Evolutionary conservation across 2,329 filamentous ascomycete genomes (phyloP).

Genomic region (Botrytis hyacinthi): DNA sequence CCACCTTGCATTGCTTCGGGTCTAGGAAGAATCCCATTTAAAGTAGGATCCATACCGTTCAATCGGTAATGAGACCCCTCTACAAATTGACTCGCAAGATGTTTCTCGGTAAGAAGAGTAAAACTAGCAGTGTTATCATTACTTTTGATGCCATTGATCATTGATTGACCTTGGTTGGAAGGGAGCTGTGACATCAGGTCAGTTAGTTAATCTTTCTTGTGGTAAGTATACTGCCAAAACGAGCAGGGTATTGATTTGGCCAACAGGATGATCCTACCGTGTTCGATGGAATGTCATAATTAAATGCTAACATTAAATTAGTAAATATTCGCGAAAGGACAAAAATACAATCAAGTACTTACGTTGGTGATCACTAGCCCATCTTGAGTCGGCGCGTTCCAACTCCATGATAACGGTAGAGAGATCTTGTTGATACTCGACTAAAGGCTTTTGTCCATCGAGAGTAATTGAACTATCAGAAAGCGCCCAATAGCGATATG

Average conservation of each 20-base stretch:
- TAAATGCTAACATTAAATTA: neutral
- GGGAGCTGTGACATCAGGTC: neutral
- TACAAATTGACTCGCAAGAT: constrained; percentile 14
- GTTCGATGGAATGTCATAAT: constrained; percentile 3
- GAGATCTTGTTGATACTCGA: constrained; percentile 9
- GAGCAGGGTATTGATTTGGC: neutral
- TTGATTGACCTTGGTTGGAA: constrained; percentile 9
- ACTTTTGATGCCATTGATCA: constrained; percentile 3
- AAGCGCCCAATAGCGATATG: constrained; percentile 12
- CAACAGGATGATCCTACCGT: neutral
- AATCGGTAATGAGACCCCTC: constrained; percentile 14
- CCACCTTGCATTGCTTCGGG: constrained; percentile 5
- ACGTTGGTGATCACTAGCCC: constrained; percentile 9
- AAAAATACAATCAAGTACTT: neutral
- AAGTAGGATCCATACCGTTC: constrained; percentile 12
- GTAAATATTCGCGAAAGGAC: rapidly evolving
- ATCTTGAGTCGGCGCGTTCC: constrained; percentile 10
- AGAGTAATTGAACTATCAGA: constrained; percentile 1
- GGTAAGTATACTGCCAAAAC: neutral
- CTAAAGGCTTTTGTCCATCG: neutral
- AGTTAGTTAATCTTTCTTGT: neutral
- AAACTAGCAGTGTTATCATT: constrained; percentile 1
- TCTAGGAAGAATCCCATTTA: neutral
- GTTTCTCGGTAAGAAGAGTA: constrained; percentile 7
- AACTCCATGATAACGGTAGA: constrained; percentile 4